Conservation (phyloP, 2,329 filamentous ascomycete genomes). For the Fusarium sp. region DNA sequence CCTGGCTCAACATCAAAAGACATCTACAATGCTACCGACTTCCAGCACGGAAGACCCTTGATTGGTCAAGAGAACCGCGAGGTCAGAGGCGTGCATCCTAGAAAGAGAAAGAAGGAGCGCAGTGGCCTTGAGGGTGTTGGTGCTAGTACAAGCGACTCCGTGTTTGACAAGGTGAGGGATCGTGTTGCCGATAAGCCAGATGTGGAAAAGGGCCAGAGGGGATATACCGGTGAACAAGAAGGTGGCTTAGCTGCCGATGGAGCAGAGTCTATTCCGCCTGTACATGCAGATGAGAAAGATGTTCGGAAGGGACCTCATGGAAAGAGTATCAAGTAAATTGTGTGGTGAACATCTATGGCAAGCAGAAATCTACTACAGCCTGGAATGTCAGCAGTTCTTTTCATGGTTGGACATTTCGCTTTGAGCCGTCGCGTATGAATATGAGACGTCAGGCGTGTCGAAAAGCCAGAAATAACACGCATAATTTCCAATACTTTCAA, state of each 20-base stretch:
- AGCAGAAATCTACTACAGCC: no score
- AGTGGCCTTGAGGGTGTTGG: neutral
- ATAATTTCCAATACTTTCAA: no score
- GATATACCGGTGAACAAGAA: neutral
- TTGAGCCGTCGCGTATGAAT: no score
- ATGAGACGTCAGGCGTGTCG: no score
- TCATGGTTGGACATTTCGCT: no score
- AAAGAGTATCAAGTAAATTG: neutral
- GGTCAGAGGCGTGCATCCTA: constrained; percentile 1
- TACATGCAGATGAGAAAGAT: neutral
- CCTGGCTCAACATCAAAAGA: constrained; percentile 11
- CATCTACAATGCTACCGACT: constrained; percentile 4
- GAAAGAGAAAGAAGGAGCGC: constrained; percentile 18
- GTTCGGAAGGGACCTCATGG: constrained; percentile 1
- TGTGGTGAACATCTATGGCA: no score
- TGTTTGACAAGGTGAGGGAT: constrained; percentile 6
- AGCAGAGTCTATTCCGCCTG: neutral
- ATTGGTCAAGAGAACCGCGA: constrained; percentile 10
- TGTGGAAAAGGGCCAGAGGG: constrained; percentile 4
- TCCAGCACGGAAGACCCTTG: neutral
- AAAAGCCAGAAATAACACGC: no score
- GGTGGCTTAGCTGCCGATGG: constrained; percentile 3
- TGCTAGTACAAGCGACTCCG: neutral
- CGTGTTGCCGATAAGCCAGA: constrained; percentile 5
- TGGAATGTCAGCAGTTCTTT: no score